These are phyloP conservation scores for Galeopsis tetrahit DNA, from an alignment of 257 asterid species.

Conservation along the genomic window DNA sequence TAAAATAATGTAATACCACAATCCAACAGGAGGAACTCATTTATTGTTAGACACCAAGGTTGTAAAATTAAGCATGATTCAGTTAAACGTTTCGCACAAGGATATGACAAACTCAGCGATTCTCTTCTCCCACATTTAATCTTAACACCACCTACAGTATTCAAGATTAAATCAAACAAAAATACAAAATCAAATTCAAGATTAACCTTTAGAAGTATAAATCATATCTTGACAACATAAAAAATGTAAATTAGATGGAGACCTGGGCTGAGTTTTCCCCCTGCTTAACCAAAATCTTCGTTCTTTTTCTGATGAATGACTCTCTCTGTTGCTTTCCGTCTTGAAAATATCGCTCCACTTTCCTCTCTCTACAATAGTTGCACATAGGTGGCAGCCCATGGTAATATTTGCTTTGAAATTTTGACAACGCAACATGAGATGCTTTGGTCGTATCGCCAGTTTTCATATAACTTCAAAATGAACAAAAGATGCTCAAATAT, in stretches of 20 bases:
- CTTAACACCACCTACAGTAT: not conserved
- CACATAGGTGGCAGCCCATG: constrained; percentile 23
- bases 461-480: no score
- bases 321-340: not conserved
- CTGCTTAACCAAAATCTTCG: constrained; percentile 1
- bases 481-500: no score
- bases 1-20: not conserved
- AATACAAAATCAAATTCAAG: not conserved
- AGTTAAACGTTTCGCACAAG: not conserved
- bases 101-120: not conserved
- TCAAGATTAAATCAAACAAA: no score
- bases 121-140: constrained; percentile 6
- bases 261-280: not conserved
- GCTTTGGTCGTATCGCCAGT: not conserved
- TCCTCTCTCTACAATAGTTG: constrained; percentile 25
- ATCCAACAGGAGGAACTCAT: not conserved
- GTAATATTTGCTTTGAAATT: not conserved
- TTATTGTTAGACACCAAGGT: not conserved
- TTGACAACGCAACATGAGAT: constrained; percentile 28
- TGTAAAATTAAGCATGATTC: constrained; percentile 16
- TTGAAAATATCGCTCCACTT: constrained; percentile 13
- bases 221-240: not conserved
- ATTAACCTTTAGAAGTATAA: not conserved
- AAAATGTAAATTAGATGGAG: constrained; percentile 11
- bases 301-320: not conserved